Base-by-base conservation (phyloP, 2,329 filamentous ascomycete species). In the Torrubiellomyces zombiae region DNA sequence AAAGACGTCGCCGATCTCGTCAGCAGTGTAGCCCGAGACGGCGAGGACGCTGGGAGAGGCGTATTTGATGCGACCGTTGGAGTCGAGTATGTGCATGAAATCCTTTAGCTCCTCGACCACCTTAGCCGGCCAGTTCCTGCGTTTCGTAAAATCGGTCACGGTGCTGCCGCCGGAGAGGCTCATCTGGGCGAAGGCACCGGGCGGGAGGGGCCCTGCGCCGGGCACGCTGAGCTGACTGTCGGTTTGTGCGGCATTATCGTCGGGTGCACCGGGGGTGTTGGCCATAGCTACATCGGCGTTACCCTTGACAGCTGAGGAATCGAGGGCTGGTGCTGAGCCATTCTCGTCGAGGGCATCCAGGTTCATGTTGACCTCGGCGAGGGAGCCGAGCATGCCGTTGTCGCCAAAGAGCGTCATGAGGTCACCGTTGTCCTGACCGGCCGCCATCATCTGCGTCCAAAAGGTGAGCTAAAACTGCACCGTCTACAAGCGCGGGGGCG, bases 21-120 rank as follows among this genome's bases (percentile, higher is more conserved):
- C 60, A 2, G 67, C 53, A 11, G 68, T 60, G 49, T 82, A 86
- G 23, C 85, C 85, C 3, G 80, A 86, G 19, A 94, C 60, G 4
- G 54, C 44, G 33, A 72, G 68, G 38, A 77, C 69, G 29, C 78
- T 89, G 1, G 80, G 77, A 18, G 83, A 92, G n/a, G 77, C 71
- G 44, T 89, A 92, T 30, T 79, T 67, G 38, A 95, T 75, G 35
- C 77, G 71, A 18, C 83, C 82, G 39, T 89, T 75, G 14, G 80
- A 69, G 23, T 82, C 83, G 25, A 95, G 66, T 30, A 95, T 83
- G 44, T 92, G 75, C 28, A 93, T 54, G 38, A 94, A 70, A 49
- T 94, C 86, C 44, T 76, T 79, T 38, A 95, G 60, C 57, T 93
- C 85, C 48, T 91, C 80, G 14, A 94, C 68, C 9, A 93, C 75